Percentiles rank a stretch among this genome's conserved stretches.
Conservation (phyloP, 495 filamentous ascomycete genomes). For the Lophium mytilinum region DNA sequence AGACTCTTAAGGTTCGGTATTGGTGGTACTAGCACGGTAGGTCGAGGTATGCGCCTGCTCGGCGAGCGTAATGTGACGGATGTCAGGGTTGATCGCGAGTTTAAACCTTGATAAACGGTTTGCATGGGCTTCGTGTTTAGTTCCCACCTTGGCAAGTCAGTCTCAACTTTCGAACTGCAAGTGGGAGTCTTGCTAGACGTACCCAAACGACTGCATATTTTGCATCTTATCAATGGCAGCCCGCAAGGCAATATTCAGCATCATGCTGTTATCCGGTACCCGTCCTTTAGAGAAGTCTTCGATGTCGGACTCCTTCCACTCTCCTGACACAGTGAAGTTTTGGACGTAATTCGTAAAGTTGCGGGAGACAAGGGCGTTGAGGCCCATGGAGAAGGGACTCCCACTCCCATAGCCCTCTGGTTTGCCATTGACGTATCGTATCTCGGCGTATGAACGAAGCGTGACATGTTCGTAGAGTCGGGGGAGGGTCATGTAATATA, state of each 20-base stretch:
- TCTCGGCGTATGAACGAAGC: conserved; percentile 51
- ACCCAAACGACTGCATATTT: conserved; percentile 47
- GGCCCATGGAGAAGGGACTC: conserved; percentile 55
- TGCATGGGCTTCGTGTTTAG: conserved; percentile 56
- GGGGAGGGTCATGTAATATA: conserved; percentile 58
- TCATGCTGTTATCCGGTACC: conserved; percentile 56
- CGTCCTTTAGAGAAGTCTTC: conserved; percentile 51
- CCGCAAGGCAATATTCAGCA: conserved; percentile 52
- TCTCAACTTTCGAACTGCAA: background rate
- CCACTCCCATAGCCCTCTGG: conserved; percentile 54
- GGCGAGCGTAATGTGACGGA: conserved; percentile 50
- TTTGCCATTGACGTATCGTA: conserved; percentile 50
- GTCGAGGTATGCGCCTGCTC: conserved; percentile 48
- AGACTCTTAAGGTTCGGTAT: conserved; percentile 48
- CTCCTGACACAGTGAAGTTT: conserved; percentile 46
- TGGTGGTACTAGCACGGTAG: conserved; percentile 48
- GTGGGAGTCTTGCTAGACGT: background rate
- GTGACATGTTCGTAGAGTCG: conserved; percentile 51
- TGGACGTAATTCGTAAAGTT: conserved; percentile 45
- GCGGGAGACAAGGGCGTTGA: conserved; percentile 53
- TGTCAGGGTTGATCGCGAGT: conserved; percentile 42
- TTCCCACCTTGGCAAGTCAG: conserved; percentile 44
- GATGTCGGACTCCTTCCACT: conserved; percentile 50
- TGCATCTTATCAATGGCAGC: conserved; percentile 53
- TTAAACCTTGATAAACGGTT: conserved; percentile 49